These are phyloP conservation scores for Sesbania bispinosa DNA, from an alignment of 306 rosid genomes.

Conservation along the genomic window DNA sequence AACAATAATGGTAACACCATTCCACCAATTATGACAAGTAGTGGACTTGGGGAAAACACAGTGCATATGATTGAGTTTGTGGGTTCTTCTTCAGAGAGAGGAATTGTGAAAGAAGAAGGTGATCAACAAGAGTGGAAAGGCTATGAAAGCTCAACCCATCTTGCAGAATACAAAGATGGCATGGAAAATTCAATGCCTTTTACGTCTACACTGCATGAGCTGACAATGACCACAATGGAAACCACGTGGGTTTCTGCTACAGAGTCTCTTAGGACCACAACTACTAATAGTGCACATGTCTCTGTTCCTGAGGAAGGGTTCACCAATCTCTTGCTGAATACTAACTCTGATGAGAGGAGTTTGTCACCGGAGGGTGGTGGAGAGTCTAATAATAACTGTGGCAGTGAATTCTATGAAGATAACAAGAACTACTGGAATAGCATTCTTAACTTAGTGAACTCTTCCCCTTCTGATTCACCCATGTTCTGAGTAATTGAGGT, in stretches of 20 bases:
- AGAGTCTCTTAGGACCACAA: constrained; percentile 19
- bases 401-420: constrained; percentile 53
- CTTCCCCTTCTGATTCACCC: constrained; percentile 75
- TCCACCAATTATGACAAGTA: constrained; percentile 16
- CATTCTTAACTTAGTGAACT: constrained; percentile 79
- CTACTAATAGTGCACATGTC: background rate
- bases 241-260: constrained; percentile 37
- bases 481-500: constrained; percentile 42
- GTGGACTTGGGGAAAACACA: too few relatives aligned
- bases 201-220: constrained; percentile 38
- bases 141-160: constrained; percentile 28
- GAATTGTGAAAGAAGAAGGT: constrained; percentile 40
- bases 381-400: constrained; percentile 40
- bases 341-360: constrained; percentile 43
- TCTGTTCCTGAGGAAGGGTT: constrained; percentile 57
- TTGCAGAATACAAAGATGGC: constrained; percentile 40
- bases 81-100: constrained; percentile 37
- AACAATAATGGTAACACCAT: background rate
- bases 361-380: constrained; percentile 45
- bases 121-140: constrained; percentile 55
- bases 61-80: constrained; percentile 63
- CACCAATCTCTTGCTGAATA: constrained; percentile 67
- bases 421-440: constrained; percentile 77
- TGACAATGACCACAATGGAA: constrained; percentile 46
- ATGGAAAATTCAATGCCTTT: constrained; percentile 46